Base-by-base conservation (phyloP, 2,329 filamentous ascomycete species). In the Colletotrichum cordylinicola region DNA sequence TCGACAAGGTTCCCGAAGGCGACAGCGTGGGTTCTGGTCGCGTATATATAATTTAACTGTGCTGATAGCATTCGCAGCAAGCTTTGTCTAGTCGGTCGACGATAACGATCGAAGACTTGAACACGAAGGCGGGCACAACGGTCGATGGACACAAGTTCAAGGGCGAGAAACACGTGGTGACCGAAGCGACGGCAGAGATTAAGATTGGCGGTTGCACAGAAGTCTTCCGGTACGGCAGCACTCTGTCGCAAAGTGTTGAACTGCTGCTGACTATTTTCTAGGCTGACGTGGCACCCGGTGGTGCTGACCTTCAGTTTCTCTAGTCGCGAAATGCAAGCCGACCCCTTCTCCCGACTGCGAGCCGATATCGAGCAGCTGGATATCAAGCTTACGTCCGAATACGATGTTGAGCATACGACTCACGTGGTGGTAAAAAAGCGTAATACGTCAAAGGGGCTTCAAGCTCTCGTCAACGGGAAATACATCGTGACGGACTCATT, bases 401-500 rank as follows among this genome's bases (percentile, higher is more conserved):
- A 95, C 83, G 86, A 94, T 29, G 86, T 90, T 31, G 89, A 87
- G 18, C 86, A 90, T 33, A 98, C 96, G 0, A 98, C 96, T 0
- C 96, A 98, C 83, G 94, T 98, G 13, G 92, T 98, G 39, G 93
- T 95, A 9, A 94, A 93, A 83, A 98, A 98, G 85, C 91, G 97
- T 64, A 99, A 98, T 83, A 96, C 95, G 0, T 91, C 96, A 0
- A 96, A 95, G 78, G 95, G 95, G 0, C 88, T 99, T 4, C 95
- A 98, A 81, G 96, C 95, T 3, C 88, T 99, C 12, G 93, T 98
- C 48, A 94, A 96, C 80, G 95, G 91, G 16, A 94, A 91, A 83
- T 91, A 93, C 79, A 93, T 98, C 56, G 95, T 98, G 13, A 91
- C 91, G 5, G 88, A 91, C 71, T 89, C 90, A 0, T 98, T 94